phyloP scores from a whole-genome alignment of 2,329 filamentous ascomycete species.

The Cordyceps pruinosa region DNA sequence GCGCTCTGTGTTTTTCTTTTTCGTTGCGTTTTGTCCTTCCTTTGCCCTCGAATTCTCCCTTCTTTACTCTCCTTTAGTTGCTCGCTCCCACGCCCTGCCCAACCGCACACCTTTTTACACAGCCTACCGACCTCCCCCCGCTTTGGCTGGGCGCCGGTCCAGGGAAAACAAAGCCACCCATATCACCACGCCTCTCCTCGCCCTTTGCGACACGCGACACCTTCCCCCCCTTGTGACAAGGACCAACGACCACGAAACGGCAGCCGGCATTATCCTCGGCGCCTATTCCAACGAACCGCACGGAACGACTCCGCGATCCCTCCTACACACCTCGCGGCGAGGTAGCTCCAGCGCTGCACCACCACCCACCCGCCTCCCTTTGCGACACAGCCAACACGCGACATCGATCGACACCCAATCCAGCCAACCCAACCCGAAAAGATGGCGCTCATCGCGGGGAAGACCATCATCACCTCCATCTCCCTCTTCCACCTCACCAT shows the following conservation, averaged over 20 bases:
- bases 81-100: too few species aligned
- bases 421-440: not conserved
- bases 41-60: too few species aligned
- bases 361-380: not conserved
- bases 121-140: not conserved
- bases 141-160: not conserved
- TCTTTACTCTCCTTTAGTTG: too few species aligned
- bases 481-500: constrained; percentile 80
- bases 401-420: not conserved
- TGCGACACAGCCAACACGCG: not conserved
- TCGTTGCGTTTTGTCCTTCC: too few species aligned
- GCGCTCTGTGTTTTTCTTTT: too few species aligned
- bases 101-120: too few species aligned
- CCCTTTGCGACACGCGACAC: not conserved
- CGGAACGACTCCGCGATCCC: not conserved
- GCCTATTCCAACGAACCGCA: not conserved
- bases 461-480: constrained; percentile 72
- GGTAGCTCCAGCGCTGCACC: not conserved
- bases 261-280: not conserved
- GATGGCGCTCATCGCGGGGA: constrained; percentile 78
- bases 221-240: not conserved
- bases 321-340: not conserved
- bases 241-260: not conserved
- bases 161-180: not conserved
- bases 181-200: not conserved